Base-by-base conservation (phyloP, 2,329 filamentous ascomycete species). In the Seiridium cupressi region DNA sequence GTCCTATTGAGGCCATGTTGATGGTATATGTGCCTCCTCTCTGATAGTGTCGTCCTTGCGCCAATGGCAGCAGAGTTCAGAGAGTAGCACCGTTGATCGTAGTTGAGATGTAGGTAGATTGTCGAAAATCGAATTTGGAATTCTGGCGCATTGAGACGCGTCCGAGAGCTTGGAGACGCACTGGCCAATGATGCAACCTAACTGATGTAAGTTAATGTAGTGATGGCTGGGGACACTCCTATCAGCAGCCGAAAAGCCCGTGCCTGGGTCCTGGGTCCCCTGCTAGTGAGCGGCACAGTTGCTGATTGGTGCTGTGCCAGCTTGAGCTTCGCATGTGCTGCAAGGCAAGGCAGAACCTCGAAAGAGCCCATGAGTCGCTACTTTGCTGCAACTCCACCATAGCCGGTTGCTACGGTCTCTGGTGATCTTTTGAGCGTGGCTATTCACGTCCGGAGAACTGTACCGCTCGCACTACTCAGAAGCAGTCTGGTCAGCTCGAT, bases 1-100 rank as follows among this genome's bases (percentile, higher is more conserved):
- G 90, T 4, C 90, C 89, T 69, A 91, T 87, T 40, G 85, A 86
- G 55, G 87, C 78, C 89, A 91, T 91, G 26, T 18, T 75, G 31
- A 36, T 40, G 3, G 11, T 26, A 26, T 26, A 26, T 26, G 18
- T 26, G 18, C 8, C n/a, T 26, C 10, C 9, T n/a, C 31, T 35
- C 2, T 26, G 18, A 26, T 26, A 26, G 18, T 26, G 18, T 26
- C 18, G 18, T 26, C 18, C 18, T 26, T 26, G 18, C 18, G 18
- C 18, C 18, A 26, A 26, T 26, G 18, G 18, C 18, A 26, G 18
- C 18, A 26, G 18, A 26, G 18, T 26, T 26, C 18, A 26, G 18
- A 26, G 18, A 26, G 18, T 26, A 26, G 18, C 18, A 26, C 18
- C 18, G 18, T 26, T 26, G 18, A 26, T 26, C 18, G 18, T 26